Evolutionary conservation across 495 filamentous ascomycete species (phyloP).

Genomic region (Penicillium steckii): DNA sequence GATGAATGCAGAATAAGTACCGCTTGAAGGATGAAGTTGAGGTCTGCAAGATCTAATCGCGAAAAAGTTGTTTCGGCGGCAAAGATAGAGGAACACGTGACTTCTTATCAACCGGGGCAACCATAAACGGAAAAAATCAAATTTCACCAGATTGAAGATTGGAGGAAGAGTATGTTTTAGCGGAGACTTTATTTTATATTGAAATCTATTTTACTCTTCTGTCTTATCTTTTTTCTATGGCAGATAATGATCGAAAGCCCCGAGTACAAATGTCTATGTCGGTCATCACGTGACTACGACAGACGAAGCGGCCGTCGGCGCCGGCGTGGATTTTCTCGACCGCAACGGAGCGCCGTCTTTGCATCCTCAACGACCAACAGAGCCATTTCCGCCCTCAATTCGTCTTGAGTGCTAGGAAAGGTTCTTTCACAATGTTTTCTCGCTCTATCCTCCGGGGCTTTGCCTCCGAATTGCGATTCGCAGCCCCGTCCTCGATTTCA

Average conservation of each 20-base stretch:
- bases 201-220: too few relatives aligned
- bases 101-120: constrained; percentile 27
- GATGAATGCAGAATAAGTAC: constrained; percentile 26
- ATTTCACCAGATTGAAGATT: background rate
- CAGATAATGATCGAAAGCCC: background rate
- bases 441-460: constrained; percentile 38
- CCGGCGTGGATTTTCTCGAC: constrained; percentile 35
- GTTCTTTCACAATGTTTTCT: constrained; percentile 37
- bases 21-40: constrained; percentile 17
- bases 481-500: constrained; percentile 30
- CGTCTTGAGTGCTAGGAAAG: constrained; percentile 6
- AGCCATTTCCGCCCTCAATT: constrained; percentile 17
- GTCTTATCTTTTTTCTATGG: background rate
- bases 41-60: constrained; percentile 28
- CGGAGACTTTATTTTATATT: too few relatives aligned
- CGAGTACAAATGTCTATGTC: background rate
- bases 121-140: too few relatives aligned
- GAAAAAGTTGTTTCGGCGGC: constrained; percentile 40
- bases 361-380: constrained; percentile 7
- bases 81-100: constrained; percentile 31
- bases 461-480: constrained; percentile 35
- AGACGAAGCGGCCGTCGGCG: constrained; percentile 23
- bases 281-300: constrained; percentile 31
- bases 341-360: constrained; percentile 14
- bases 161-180: too few relatives aligned